Evolutionary conservation across 768 basidiomycete species (phyloP).

Genomic region (Agrocybe pediades): DNA sequence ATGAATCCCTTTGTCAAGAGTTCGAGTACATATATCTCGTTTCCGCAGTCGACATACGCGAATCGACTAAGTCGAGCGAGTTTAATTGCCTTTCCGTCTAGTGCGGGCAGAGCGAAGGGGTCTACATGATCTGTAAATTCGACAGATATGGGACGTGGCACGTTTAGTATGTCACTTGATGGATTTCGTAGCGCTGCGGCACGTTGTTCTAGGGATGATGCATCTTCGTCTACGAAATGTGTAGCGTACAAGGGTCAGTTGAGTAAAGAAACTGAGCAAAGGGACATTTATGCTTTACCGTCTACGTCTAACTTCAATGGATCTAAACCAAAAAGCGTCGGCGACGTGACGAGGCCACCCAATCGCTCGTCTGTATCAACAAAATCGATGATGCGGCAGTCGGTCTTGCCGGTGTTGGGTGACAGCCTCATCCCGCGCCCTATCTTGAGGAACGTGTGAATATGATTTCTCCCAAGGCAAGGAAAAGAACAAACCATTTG

Average conservation of each 20-base stretch:
- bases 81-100: slow-evolving; percentile 58
- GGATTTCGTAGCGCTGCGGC: too few relatives aligned
- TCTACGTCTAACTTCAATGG: slow-evolving; percentile 65
- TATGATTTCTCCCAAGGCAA: background rate
- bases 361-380: slow-evolving; percentile 76
- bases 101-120: slow-evolving; percentile 59
- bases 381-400: slow-evolving; percentile 91
- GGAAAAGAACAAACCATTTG: slow-evolving; percentile 71
- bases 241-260: background rate
- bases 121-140: slow-evolving; percentile 79
- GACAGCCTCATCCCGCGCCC: slow-evolving; percentile 91
- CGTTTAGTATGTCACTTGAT: background rate
- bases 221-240: background rate
- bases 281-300: slow-evolving; percentile 37
- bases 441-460: slow-evolving; percentile 52
- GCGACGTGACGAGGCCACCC: slow-evolving; percentile 72
- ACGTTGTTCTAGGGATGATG: slow-evolving; percentile 17
- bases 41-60: slow-evolving; percentile 84
- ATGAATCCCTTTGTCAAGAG: slow-evolving; percentile 72
- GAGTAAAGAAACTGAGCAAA: too few relatives aligned
- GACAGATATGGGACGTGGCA: slow-evolving; percentile 54
- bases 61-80: slow-evolving; percentile 53
- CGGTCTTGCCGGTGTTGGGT: slow-evolving; percentile 73
- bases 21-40: slow-evolving; percentile 71
- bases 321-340: slow-evolving; percentile 85